phyloP scores from a whole-genome alignment of 2,329 filamentous ascomycete species.

The Cladophialophora bantiana region DNA sequence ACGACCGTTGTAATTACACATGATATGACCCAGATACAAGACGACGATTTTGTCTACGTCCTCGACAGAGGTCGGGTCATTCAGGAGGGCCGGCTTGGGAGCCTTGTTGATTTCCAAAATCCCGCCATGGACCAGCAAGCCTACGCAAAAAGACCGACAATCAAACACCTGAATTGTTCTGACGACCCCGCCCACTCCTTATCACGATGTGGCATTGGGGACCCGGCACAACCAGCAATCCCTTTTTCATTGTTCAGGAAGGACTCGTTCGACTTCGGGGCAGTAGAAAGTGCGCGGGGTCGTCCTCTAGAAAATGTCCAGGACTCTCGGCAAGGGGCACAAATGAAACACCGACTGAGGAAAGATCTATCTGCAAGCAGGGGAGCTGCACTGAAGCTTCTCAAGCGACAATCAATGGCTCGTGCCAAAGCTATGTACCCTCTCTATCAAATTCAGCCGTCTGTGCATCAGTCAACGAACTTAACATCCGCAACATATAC shows the following conservation, averaged over 20 bases:
- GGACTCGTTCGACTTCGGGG: slow-evolving; percentile 24
- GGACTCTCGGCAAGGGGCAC: background rate
- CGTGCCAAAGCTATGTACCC: slow-evolving; percentile 30
- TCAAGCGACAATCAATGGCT: slow-evolving; percentile 30
- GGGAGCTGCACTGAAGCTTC: slow-evolving; percentile 20
- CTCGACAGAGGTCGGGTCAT: slow-evolving; percentile 73
- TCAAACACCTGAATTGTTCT: too few relatives aligned
- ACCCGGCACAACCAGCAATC: background rate
- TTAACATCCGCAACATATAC: background rate
- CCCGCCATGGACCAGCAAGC: background rate
- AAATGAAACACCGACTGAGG: slow-evolving; percentile 3
- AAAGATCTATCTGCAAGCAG: slow-evolving; percentile 10
- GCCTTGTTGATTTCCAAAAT: slow-evolving; percentile 54
- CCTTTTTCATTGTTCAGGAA: background rate
- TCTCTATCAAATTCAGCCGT: background rate
- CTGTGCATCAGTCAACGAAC: background rate
- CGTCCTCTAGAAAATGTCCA: background rate
- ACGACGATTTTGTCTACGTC: slow-evolving; percentile 79
- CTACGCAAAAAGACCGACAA: background rate
- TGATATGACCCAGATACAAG: slow-evolving; percentile 76
- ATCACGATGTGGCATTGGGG: background rate
- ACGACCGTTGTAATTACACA: slow-evolving; percentile 96
- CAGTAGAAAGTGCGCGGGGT: background rate
- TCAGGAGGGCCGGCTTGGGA: slow-evolving; percentile 69
- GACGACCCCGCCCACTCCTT: background rate